Percentiles rank a stretch among this genome's conserved stretches.
Conservation (phyloP, 805 yeast genomes). For the Pichia phayaonensis region DNA sequence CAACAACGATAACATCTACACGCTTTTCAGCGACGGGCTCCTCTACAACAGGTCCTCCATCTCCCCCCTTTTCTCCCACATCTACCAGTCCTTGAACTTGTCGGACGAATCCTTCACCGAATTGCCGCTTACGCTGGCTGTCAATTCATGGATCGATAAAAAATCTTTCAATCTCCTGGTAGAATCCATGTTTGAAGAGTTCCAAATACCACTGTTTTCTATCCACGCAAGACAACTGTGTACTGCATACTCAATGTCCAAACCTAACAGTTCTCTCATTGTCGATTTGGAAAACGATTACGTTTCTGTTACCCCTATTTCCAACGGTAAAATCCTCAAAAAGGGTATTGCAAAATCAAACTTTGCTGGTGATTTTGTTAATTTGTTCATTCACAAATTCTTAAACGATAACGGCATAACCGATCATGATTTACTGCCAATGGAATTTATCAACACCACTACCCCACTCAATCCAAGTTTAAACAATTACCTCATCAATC, state of each 20-base stretch:
- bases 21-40: constrained; percentile 54
- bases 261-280: constrained; percentile 63
- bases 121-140: constrained; percentile 52
- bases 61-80: constrained; percentile 58
- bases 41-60: constrained; percentile 70
- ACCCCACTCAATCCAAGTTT: constrained; percentile 23
- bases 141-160: constrained; percentile 59
- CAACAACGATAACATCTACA: constrained; percentile 44
- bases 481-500: constrained; percentile 32
- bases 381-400: constrained; percentile 50
- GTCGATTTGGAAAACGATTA: constrained; percentile 72
- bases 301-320: constrained; percentile 66
- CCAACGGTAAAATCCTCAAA: constrained; percentile 63
- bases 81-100: constrained; percentile 46
- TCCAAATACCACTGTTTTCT: constrained; percentile 70
- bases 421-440: constrained; percentile 8
- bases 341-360: constrained; percentile 61
- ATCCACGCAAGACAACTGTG: constrained; percentile 72
- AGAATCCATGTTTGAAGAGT: constrained; percentile 67
- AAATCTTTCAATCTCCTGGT: constrained; percentile 49
- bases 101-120: constrained; percentile 39
- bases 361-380: constrained; percentile 81
- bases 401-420: constrained; percentile 22
- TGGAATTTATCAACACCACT: constrained; percentile 6
- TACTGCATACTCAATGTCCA: constrained; percentile 69